Base-by-base conservation (phyloP, 768 basidiomycete species). In the Boletus speciosus region DNA sequence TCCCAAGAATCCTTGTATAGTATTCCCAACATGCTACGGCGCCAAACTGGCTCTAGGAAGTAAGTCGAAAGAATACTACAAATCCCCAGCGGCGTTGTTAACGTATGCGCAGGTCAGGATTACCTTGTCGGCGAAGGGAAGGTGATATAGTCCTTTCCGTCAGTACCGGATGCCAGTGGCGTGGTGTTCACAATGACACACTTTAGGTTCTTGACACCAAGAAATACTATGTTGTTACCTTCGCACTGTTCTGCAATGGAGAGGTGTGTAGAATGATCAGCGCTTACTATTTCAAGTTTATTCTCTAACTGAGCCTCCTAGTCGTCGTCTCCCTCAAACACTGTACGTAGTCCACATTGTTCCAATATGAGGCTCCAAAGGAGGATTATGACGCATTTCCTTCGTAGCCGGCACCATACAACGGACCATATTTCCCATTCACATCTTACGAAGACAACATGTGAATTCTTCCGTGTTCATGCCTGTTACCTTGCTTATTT, bases 321-420 rank as follows among this genome's bases (percentile, higher is more conserved):
- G 81, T 84, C 81, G 1, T 84, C 81, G 16, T 84, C 83, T 29
- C 82, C 82, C 25, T 84, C 82, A 0, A 83, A 83, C 60, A 82
- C 65, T n/a, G 66, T 66, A 40, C 44, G 64, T 52, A 41, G 14
- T 12, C 12, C 7, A 8, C 15, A 23, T 45, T 6, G 6, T 40
- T n/a, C 7, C 46, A 16, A 6, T 2, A 49, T 2, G 6, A 25
- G 6, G 14, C 5, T 31, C 15, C 27, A 14, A 3, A 32, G 32
- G 41, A 47, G 27, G 35, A 43, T 46, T n/a, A 23, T 55, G 37
- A 47, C 3, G 19, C 8, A 36, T 49, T 16, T 35, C 19, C 19
- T 42, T 16, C 14, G 25, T 41, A 84, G 82, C 77, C 81, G 3
- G 61, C 68, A 8, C 82, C 82, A 2, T 80, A 81, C 66, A 82